Conservation (phyloP, 129 eudicot species). For the Flaveria robusta region DNA sequence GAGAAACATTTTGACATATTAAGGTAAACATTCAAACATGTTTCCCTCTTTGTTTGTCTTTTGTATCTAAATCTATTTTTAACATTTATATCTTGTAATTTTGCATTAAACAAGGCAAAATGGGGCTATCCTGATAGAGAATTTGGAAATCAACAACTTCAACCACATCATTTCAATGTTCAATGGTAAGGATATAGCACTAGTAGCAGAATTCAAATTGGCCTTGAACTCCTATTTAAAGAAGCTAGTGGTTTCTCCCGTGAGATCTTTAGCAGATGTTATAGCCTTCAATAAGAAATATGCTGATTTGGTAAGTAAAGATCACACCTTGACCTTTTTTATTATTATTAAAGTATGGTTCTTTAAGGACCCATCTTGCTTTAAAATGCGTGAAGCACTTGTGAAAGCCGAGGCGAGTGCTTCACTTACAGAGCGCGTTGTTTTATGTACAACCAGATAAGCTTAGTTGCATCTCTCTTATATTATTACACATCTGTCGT, state of each 20-base stretch:
- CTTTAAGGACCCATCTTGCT: neutral
- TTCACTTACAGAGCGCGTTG: too few species aligned
- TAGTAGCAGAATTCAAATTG: conserved; percentile 54
- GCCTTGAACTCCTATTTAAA: conserved; percentile 50
- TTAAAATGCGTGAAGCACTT: neutral
- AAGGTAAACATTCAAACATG: conserved; percentile 38
- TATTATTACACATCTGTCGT: neutral
- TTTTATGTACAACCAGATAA: neutral
- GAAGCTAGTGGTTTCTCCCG: conserved; percentile 50
- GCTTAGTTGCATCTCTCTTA: neutral
- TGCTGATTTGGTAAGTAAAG: conserved; percentile 41
- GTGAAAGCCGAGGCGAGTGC: neutral
- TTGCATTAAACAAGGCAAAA: conserved; percentile 35
- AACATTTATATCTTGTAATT: neutral
- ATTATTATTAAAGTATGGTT: neutral
- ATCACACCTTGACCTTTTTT: neutral
- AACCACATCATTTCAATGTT: conserved; percentile 31
- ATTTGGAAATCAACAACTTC: conserved; percentile 45
- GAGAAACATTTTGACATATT: conserved; percentile 50
- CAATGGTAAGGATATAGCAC: conserved; percentile 34
- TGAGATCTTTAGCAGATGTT: conserved; percentile 64
- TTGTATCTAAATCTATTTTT: neutral
- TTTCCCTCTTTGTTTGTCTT: neutral
- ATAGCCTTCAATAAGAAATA: conserved; percentile 57
- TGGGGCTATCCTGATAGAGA: conserved; percentile 59